Evolutionary conservation across 2,329 filamentous ascomycete species (phyloP).

Genomic region (Nectriaceae sp.): DNA sequence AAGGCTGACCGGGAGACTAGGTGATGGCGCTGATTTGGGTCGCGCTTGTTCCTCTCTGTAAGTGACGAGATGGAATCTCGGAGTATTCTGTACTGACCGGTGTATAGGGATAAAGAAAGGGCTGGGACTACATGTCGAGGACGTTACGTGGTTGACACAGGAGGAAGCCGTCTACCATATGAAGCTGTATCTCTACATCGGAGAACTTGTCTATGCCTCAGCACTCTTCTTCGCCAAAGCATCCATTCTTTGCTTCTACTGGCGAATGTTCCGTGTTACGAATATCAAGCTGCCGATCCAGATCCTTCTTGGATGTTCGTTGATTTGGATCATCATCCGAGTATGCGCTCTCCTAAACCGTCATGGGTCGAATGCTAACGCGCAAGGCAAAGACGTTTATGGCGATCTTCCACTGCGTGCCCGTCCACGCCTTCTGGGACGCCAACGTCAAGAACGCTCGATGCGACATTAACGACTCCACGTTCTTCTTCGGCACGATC

Average conservation of each 20-base stretch:
- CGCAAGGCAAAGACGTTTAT: constrained; percentile 18
- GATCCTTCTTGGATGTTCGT: constrained; percentile 20
- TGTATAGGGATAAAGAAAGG: constrained; percentile 16
- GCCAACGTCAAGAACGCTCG: constrained; percentile 6
- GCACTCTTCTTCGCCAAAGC: constrained; percentile 29
- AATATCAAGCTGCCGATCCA: constrained; percentile 29
- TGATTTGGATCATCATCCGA: constrained; percentile 32
- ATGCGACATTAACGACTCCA: constrained; percentile 28
- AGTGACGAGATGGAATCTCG: not conserved
- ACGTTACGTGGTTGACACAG: constrained; percentile 9
- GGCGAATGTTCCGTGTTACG: constrained; percentile 31
- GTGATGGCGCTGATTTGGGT: constrained; percentile 16
- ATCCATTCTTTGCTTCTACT: constrained; percentile 33
- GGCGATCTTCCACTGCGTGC: constrained; percentile 32
- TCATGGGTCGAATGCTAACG: not conserved
- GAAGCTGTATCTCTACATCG: constrained; percentile 18
- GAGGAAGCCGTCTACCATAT: constrained; percentile 8
- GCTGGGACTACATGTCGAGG: constrained; percentile 17
- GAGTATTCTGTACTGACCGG: not conserved
- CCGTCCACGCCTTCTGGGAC: constrained; percentile 33
- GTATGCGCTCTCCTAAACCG: constrained; percentile 8
- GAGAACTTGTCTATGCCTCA: constrained; percentile 30
- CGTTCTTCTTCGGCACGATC: constrained; percentile 36
- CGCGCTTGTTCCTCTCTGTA: constrained; percentile 18
- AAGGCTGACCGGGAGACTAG: constrained; percentile 3